A percentile compares a stretch with the other conserved stretches of the same genome.
Evolutionary conservation across 805 yeast species (phyloP).

Genomic region (Maudiozyma turicensis): DNA sequence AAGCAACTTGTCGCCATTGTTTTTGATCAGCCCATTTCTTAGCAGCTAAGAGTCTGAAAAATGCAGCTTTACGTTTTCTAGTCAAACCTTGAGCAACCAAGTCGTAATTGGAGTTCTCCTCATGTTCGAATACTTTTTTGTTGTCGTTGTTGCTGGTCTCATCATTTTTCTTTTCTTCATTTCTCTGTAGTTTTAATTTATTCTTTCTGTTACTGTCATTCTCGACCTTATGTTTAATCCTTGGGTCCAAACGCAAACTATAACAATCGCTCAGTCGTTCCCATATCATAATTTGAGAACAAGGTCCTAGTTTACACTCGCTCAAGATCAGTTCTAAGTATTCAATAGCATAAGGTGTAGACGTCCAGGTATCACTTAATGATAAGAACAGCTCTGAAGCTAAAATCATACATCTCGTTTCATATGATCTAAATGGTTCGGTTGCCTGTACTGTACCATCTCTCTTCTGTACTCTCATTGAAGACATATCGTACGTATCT

Average conservation of each 20-base stretch:
- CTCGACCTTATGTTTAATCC: slow-evolving; percentile 25
- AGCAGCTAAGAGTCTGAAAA: slow-evolving; percentile 70
- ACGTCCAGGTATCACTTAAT: slow-evolving; percentile 34
- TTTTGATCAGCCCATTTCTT: slow-evolving; percentile 49
- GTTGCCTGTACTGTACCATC: not conserved
- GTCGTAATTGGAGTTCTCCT: slow-evolving; percentile 9
- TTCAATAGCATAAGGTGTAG: slow-evolving; percentile 35
- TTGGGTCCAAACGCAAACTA: slow-evolving; percentile 32
- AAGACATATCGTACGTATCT: slow-evolving; percentile 31
- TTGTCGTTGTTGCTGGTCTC: not conserved
- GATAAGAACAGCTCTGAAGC: slow-evolving; percentile 59
- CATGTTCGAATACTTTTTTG: not conserved
- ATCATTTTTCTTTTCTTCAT: not conserved
- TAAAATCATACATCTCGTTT: slow-evolving; percentile 56
- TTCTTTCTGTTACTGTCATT: slow-evolving; percentile 4
- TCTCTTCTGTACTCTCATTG: slow-evolving; percentile 5
- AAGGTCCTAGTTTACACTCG: slow-evolving; percentile 36
- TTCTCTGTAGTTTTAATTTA: not conserved
- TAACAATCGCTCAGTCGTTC: slow-evolving; percentile 49
- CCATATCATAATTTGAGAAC: slow-evolving; percentile 42
- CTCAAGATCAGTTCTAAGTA: slow-evolving; percentile 38
- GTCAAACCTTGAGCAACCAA: slow-evolving; percentile 43
- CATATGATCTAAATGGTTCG: slow-evolving; percentile 39
- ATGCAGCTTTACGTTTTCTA: slow-evolving; percentile 60
- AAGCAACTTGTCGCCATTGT: slow-evolving; percentile 25